These are phyloP conservation scores for Hysterium pulicare DNA, from an alignment of 2,329 filamentous ascomycete species.

Conservation along the genomic window DNA sequence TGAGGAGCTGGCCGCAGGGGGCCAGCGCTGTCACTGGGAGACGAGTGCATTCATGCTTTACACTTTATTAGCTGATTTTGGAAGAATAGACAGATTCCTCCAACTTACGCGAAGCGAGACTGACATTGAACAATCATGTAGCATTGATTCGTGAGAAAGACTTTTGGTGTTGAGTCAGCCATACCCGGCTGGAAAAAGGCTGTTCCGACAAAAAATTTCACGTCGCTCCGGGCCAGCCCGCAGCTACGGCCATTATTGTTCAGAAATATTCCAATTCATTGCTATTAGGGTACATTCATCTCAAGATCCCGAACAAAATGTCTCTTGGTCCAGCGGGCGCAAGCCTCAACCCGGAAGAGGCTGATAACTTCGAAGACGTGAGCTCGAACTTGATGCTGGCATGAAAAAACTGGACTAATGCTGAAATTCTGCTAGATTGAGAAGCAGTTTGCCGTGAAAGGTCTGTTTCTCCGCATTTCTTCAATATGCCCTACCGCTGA, in stretches of 20 bases:
- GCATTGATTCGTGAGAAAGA: conserved; percentile 18
- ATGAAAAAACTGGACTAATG: no score
- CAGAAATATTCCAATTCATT: no score
- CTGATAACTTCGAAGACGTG: conserved; percentile 68
- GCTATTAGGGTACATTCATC: no score
- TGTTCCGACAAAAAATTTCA: conserved; percentile 1
- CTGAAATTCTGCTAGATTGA: no score
- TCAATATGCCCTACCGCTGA: not conserved
- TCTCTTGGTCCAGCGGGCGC: conserved; percentile 30
- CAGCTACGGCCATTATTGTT: no score
- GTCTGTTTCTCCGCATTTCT: conserved; percentile 40
- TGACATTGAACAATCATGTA: conserved; percentile 31
- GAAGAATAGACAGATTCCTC: not conserved
- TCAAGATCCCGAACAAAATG: no score
- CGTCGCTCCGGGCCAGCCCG: not conserved
- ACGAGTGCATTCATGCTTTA: conserved; percentile 37
- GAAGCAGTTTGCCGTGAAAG: conserved; percentile 98
- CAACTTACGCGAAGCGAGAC: conserved; percentile 29
- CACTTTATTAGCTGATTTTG: conserved; percentile 12
- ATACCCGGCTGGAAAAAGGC: conserved; percentile 1
- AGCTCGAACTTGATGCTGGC: no score
- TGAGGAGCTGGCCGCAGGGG: conserved; percentile 33
- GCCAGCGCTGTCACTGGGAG: conserved; percentile 47
- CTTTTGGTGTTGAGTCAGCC: conserved; percentile 27
- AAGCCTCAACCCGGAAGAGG: conserved; percentile 51